Evolutionary conservation across 257 asterid species (phyloP), one percentile per base, ranked within the genome.

Genomic region (Solanum rostratum): DNA sequence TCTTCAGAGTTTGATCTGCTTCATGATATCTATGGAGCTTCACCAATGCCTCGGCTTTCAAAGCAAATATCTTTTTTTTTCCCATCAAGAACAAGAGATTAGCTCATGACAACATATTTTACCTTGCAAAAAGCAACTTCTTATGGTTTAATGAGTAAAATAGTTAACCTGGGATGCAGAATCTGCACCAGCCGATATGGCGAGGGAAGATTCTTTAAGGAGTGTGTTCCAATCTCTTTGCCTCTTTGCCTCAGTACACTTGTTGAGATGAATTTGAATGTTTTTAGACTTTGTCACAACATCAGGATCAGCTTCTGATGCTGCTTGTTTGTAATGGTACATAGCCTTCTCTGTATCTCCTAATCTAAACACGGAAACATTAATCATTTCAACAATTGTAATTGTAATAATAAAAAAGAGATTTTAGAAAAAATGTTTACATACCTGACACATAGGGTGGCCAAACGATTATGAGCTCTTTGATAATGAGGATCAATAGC

Each of bases 401-500:
- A 81, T 33, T 33, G 39, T 50, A 49, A 8, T 22, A 79, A 83
- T 14, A 14, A n/a, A 37, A 13, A 14, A 12, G 27, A n/a, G 7
- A 57, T 22, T 50, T 30, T 16, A 9, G 9, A 20, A 19, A 55
- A 55, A 33, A n/a, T 20, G 5, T 43, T 2, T 1, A 18, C 10
- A 16, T 84, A 94, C 98, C 97, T 92, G 84, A 93, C 87, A 82
- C 90, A 92, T 80, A 94, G 90, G 0, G 93, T 91, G 60, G 96
- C 97, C 88, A 93, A 85, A 81, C 96, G 92, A 86, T 92, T 94
- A 89, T 94, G 98, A 80, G 97, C 98, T 79, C 98, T 91, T 83
- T 94, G 98, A 71, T 93, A 92, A 63, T 81, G 85, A 0, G 97
- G 98, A 27, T 94, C 97, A 39, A 93, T 93, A 68, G 94, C 85